Conservation (phyloP, 371 early-diverging fungal species). For the Fennellomyces sp. region DNA sequence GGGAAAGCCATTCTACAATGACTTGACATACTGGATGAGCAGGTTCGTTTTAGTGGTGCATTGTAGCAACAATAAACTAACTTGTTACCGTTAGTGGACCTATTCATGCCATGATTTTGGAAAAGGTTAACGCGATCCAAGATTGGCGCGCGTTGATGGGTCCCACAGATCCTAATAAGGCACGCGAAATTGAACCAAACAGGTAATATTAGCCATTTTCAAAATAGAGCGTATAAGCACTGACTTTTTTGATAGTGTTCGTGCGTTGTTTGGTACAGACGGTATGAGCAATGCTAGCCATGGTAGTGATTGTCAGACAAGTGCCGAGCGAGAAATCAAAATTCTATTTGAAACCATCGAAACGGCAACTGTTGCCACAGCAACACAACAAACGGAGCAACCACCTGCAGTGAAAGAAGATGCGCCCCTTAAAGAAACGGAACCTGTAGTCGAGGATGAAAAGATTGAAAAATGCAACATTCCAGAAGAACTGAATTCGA, state of each 20-base stretch:
- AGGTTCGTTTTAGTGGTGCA: constrained; percentile 42
- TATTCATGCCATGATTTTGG: constrained; percentile 63
- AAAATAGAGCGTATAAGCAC: no score
- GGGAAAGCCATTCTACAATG: constrained; percentile 69
- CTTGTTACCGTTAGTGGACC: constrained; percentile 17
- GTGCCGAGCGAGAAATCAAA: constrained; percentile 71
- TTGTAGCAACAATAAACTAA: no score
- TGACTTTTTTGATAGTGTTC: no score
- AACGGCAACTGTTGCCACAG: not conserved
- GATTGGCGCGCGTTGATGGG: constrained; percentile 79
- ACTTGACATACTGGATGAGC: constrained; percentile 79
- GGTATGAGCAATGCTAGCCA: constrained; percentile 73
- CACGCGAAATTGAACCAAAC: constrained; percentile 60
- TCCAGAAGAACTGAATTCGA: not conserved
- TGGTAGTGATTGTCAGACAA: constrained; percentile 68
- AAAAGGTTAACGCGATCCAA: constrained; percentile 64
- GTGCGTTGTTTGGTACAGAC: constrained; percentile 70
- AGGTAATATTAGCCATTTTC: constrained; percentile 20
- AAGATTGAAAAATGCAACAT: no score
- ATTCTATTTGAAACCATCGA: constrained; percentile 51
- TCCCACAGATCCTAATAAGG: constrained; percentile 74
- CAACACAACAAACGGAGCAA: not conserved
- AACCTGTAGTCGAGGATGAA: no score
- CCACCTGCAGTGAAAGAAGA: not conserved
- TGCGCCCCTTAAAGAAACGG: not conserved